Conservation (phyloP, 1,139 yeast genomes). For the Magnusiomyces suaveolens region DNA sequence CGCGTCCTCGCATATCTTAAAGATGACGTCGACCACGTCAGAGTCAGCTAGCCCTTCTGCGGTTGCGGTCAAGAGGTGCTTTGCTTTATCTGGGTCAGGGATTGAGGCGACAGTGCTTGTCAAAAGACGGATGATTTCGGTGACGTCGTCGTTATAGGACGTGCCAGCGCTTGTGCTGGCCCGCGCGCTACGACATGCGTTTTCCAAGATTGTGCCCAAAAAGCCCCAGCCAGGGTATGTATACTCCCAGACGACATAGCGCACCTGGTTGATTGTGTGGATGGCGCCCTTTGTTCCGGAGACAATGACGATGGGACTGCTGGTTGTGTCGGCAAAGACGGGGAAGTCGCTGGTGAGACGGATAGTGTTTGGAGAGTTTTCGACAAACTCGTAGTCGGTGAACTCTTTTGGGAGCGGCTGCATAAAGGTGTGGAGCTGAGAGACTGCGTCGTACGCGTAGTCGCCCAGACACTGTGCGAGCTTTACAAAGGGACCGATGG, state of each 20-base stretch:
- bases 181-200: constrained; percentile 27
- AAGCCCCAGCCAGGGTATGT: constrained; percentile 81
- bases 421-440: constrained; percentile 53
- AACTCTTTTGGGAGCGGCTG: constrained; percentile 31
- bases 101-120: neutral
- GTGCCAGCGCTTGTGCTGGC: neutral
- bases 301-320: constrained; percentile 30
- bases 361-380: constrained; percentile 32
- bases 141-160: neutral
- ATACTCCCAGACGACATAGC: constrained; percentile 59
- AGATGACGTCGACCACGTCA: constrained; percentile 60
- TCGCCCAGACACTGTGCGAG: constrained; percentile 52
- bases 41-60: constrained; percentile 54
- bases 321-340: constrained; percentile 30
- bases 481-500: constrained; percentile 52
- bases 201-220: constrained; percentile 67
- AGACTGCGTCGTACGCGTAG: constrained; percentile 55
- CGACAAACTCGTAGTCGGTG: constrained; percentile 28
- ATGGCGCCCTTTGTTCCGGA: constrained; percentile 65
- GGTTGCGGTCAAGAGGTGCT: constrained; percentile 39
- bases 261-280: constrained; percentile 28
- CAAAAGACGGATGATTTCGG: neutral
- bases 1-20: constrained; percentile 59
- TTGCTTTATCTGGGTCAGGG: constrained; percentile 35
- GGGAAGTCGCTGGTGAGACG: constrained; percentile 34